phyloP scores from a whole-genome alignment of 2,329 filamentous ascomycete genomes.

The Metarhizium brunneum region DNA sequence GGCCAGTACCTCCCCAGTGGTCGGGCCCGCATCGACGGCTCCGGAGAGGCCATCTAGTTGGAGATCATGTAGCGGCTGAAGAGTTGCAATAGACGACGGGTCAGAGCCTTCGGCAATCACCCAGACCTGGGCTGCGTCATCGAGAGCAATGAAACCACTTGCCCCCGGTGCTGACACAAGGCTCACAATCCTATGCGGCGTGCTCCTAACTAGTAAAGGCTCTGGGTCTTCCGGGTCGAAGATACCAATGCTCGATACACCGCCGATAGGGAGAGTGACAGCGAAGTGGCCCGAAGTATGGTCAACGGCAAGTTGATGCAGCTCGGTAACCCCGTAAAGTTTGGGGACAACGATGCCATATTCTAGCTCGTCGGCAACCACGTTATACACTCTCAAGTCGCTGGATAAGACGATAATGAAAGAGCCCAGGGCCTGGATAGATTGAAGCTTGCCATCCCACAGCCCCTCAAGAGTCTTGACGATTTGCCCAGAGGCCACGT shows the following conservation, averaged over 20 bases:
- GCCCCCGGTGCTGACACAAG: slow-evolving; percentile 55
- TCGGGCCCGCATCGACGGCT: slow-evolving; percentile 18
- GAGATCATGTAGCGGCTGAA: slow-evolving; percentile 46
- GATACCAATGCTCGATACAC: slow-evolving; percentile 50
- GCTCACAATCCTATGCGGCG: slow-evolving; percentile 52
- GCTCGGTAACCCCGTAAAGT: slow-evolving; percentile 27
- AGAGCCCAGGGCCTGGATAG: slow-evolving; percentile 62
- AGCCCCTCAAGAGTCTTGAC: slow-evolving; percentile 59
- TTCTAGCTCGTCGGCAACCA: slow-evolving; percentile 66
- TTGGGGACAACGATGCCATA: slow-evolving; percentile 53
- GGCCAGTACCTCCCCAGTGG: slow-evolving; percentile 21
- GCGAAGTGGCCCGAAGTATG: slow-evolving; percentile 55
- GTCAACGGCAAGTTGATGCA: slow-evolving; percentile 66
- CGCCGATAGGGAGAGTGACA: slow-evolving; percentile 40
- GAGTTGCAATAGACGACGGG: slow-evolving; percentile 39
- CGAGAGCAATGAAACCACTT: slow-evolving; percentile 66
- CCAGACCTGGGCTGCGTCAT: slow-evolving; percentile 66
- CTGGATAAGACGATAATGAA: slow-evolving; percentile 69
- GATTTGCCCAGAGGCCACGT: slow-evolving; percentile 59
- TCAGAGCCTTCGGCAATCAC: slow-evolving; percentile 50
- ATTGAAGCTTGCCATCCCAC: slow-evolving; percentile 54
- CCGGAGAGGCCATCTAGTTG: slow-evolving; percentile 32
- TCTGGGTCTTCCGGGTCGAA: slow-evolving; percentile 54
- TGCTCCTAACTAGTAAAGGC: slow-evolving; percentile 48
- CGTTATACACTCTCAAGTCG: slow-evolving; percentile 70